Conservation (phyloP, 768 basidiomycete species). For the Tephrocybe sp. region DNA sequence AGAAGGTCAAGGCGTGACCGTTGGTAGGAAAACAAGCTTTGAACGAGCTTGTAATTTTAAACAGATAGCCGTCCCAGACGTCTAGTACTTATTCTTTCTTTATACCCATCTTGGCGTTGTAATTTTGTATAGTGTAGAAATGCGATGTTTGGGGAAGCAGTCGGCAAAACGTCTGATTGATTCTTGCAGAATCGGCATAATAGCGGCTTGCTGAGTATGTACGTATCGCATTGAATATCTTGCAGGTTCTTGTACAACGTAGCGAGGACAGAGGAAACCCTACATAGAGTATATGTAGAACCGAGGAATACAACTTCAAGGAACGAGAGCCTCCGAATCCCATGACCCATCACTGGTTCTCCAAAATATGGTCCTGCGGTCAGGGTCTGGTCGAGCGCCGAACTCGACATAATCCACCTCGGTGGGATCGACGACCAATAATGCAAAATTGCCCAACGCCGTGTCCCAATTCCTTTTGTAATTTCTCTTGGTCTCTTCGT, state of each 20-base stretch:
- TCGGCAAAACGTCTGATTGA: not conserved
- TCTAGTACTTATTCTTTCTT: constrained; percentile 20
- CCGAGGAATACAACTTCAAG: constrained; percentile 32
- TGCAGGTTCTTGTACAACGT: too few species aligned
- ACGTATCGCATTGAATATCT: not conserved
- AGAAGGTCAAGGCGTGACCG: constrained; percentile 38
- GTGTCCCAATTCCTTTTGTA: constrained; percentile 45
- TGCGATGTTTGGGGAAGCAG: not conserved
- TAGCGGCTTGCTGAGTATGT: not conserved
- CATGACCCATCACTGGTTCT: constrained; percentile 44
- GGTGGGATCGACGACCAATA: constrained; percentile 68
- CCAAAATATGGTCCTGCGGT: constrained; percentile 55
- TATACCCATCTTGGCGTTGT: constrained; percentile 16
- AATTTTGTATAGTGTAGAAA: constrained; percentile 16
- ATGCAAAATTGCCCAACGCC: constrained; percentile 66
- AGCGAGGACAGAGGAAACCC: too few species aligned
- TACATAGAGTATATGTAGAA: not conserved
- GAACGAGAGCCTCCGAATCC: constrained; percentile 61
- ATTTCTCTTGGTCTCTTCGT: constrained; percentile 40
- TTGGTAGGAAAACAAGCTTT: not conserved
- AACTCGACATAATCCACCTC: constrained; percentile 72
- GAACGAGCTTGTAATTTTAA: constrained; percentile 6
- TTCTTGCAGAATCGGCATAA: not conserved
- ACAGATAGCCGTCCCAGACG: constrained; percentile 1
- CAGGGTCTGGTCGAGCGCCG: constrained; percentile 53